phyloP scores from a whole-genome alignment of 768 basidiomycete genomes.

The Boletus vinaceobasis region DNA sequence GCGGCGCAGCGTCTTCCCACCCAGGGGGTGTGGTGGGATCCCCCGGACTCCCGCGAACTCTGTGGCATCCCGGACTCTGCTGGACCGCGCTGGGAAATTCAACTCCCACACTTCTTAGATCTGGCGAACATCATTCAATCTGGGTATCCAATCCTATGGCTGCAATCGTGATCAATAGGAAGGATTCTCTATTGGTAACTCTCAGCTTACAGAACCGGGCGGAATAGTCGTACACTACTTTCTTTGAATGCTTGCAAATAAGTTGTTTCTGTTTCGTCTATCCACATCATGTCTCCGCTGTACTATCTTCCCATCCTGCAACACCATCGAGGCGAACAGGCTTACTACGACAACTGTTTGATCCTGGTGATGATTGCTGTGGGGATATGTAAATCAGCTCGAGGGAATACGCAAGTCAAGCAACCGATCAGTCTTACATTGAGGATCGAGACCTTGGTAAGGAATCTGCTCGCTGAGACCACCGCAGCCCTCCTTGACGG shows the following conservation, averaged over 20 bases:
- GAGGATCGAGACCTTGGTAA: slow-evolving; percentile 74
- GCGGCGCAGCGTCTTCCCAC: too few relatives aligned
- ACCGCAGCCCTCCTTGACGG: slow-evolving; percentile 69
- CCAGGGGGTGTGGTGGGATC: too few relatives aligned
- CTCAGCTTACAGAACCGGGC: not conserved
- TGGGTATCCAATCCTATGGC: too few relatives aligned
- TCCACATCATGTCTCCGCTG: not conserved
- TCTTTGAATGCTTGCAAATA: not conserved
- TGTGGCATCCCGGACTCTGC: too few relatives aligned
- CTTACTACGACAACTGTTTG: slow-evolving; percentile 36
- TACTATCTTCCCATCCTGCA: not conserved
- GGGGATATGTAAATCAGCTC: not conserved
- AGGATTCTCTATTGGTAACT: not conserved
- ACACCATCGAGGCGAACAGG: not conserved
- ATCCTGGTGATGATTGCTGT: slow-evolving; percentile 48
- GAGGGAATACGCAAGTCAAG: not conserved
- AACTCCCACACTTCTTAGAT: too few relatives aligned
- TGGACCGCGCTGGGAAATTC: too few relatives aligned
- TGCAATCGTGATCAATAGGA: not conserved
- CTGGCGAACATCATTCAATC: too few relatives aligned
- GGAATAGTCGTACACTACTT: slow-evolving; percentile 4
- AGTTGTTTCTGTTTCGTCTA: not conserved
- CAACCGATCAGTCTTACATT: slow-evolving; percentile 47
- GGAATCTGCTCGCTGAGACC: slow-evolving; percentile 86
- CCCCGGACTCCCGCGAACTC: too few relatives aligned